A percentile compares a stretch with the other conserved stretches of the same genome.
Evolutionary conservation across 2,329 filamentous ascomycete genomes (phyloP).

Genomic region (Hymenoscyphus linearis): DNA sequence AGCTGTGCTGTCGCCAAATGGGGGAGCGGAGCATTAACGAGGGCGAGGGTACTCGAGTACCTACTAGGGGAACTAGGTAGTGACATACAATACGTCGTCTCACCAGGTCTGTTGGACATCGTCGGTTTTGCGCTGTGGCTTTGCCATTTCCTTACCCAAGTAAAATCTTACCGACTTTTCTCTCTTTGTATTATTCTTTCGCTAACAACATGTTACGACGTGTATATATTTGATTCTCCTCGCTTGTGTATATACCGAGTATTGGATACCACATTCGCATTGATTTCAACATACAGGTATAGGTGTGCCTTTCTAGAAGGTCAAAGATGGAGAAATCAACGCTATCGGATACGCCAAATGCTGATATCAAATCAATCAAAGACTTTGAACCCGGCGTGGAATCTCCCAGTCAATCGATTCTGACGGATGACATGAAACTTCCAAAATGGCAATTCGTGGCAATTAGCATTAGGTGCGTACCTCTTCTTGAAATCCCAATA

Average conservation of each 20-base stretch:
- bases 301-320: neutral
- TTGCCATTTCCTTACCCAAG: too few species aligned
- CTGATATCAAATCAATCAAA: neutral
- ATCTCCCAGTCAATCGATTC: neutral
- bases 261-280: neutral
- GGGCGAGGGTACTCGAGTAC: too few species aligned
- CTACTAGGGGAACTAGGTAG: too few species aligned
- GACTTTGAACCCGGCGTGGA: neutral
- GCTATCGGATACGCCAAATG: neutral
- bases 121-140: neutral
- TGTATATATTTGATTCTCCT: neutral
- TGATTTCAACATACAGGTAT: neutral
- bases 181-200: neutral
- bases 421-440: conserved; percentile 2
- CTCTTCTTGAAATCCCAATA: neutral
- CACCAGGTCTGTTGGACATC: too few species aligned
- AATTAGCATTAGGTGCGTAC: conserved; percentile 7
- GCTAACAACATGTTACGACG: neutral
- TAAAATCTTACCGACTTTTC: too few species aligned
- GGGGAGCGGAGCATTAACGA: neutral
- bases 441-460: conserved; percentile 15
- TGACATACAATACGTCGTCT: too few species aligned
- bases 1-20: too few species aligned
- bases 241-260: neutral
- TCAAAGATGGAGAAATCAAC: neutral